Conservation (phyloP, 352 stramenopile genomes). For the Nothophytophthora sp. region DNA sequence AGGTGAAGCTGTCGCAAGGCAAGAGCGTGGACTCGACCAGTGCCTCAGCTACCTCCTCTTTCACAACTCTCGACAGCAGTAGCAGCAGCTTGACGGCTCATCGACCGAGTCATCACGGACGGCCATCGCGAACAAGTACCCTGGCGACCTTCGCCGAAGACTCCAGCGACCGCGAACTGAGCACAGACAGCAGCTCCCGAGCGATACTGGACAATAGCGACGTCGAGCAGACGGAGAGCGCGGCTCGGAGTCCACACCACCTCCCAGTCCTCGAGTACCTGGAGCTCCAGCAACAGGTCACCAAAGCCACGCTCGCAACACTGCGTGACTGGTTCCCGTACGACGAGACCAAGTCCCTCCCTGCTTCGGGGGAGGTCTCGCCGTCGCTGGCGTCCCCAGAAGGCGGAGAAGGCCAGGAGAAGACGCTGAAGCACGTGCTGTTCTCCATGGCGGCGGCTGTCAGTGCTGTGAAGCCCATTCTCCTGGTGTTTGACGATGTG, state of each 20-base stretch:
- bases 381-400: slow-evolving; percentile 18
- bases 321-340: slow-evolving; percentile 59
- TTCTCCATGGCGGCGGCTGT: slow-evolving; percentile 58
- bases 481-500: slow-evolving; percentile 73
- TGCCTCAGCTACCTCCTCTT: too few relatives aligned
- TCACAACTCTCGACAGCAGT: too few relatives aligned
- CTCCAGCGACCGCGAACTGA: slow-evolving; percentile 1
- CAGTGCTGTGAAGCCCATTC: slow-evolving; percentile 54
- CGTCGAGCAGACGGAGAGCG: background rate
- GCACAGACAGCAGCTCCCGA: slow-evolving; percentile 5
- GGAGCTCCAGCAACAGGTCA: slow-evolving; percentile 43
- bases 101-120: slow-evolving; percentile 18
- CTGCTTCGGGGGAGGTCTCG: too few relatives aligned
- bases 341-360: slow-evolving; percentile 3
- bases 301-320: slow-evolving; percentile 38
- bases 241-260: slow-evolving; percentile 32
- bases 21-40: too few relatives aligned
- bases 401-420: slow-evolving; percentile 43
- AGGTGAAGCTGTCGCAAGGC: slow-evolving; percentile 9
- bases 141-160: slow-evolving; percentile 27
- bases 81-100: slow-evolving; percentile 10
- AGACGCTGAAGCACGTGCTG: slow-evolving; percentile 53
- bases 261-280: slow-evolving; percentile 61
- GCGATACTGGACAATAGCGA: background rate
- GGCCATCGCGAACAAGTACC: slow-evolving; percentile 20